Evolutionary conservation across 495 filamentous ascomycete genomes (phyloP).

Genomic region (Xanthoparmelia taractica): DNA sequence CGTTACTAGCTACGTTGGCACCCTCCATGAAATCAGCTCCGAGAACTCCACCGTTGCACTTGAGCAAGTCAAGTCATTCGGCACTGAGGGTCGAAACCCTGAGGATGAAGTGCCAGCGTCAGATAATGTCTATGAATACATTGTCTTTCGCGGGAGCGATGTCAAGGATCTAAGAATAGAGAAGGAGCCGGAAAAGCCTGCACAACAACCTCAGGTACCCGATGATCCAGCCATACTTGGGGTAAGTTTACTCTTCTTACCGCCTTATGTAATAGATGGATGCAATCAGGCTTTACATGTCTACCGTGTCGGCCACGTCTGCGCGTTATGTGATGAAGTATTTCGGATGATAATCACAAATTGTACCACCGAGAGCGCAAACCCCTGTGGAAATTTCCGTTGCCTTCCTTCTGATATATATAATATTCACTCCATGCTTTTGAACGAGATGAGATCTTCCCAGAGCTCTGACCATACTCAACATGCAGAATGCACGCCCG

Average conservation of each 20-base stretch:
- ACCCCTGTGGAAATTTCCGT: constrained; percentile 94
- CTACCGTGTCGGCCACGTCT: constrained; percentile 5
- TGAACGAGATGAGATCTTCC: not conserved
- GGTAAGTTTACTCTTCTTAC: constrained; percentile 54
- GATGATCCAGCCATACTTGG: constrained; percentile 96
- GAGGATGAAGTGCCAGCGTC: constrained; percentile 74
- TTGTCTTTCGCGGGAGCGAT: constrained; percentile 97
- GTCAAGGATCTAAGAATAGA: constrained; percentile 96
- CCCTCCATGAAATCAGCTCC: constrained; percentile 95
- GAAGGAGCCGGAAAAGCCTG: constrained; percentile 63
- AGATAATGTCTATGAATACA: constrained; percentile 90
- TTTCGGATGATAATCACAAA: constrained; percentile 70
- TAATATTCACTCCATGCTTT: not conserved
- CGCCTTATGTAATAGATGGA: constrained; percentile 1
- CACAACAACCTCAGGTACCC: constrained; percentile 62
- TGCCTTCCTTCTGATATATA: constrained; percentile 94
- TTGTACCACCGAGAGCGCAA: constrained; percentile 81
- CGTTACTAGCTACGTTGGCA: constrained; percentile 74
- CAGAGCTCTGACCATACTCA: constrained; percentile 10
- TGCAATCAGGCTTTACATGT: constrained; percentile 13
- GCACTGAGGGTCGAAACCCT: constrained; percentile 83
- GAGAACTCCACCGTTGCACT: constrained; percentile 92
- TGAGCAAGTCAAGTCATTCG: constrained; percentile 86
- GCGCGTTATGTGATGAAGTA: constrained; percentile 64
- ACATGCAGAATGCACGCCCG: constrained; percentile 35